phyloP scores from a whole-genome alignment of 805 yeast genomes.

The Torulaspora maleeae region DNA sequence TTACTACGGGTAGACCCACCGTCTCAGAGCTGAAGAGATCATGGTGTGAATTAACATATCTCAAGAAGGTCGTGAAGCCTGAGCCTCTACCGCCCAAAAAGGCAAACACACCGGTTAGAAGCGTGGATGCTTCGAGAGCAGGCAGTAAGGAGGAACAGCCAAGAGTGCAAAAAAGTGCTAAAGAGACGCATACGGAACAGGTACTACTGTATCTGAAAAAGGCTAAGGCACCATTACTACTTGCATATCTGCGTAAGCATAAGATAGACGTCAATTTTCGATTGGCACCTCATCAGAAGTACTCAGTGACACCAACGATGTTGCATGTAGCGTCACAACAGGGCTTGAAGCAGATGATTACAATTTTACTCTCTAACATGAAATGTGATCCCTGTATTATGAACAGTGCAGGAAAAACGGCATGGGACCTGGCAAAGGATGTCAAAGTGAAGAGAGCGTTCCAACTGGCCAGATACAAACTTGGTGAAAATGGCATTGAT shows the following conservation, averaged over 20 bases:
- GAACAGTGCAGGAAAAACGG: slow-evolving; percentile 54
- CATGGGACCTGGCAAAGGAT: slow-evolving; percentile 61
- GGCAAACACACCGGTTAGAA: slow-evolving; percentile 20
- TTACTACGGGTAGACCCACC: slow-evolving; percentile 86
- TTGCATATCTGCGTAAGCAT: slow-evolving; percentile 56
- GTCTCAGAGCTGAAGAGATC: slow-evolving; percentile 72
- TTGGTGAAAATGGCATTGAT: slow-evolving; percentile 67
- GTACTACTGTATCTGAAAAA: slow-evolving; percentile 57
- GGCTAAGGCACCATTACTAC: slow-evolving; percentile 70
- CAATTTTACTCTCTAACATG: slow-evolving; percentile 52
- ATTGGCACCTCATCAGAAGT: slow-evolving; percentile 53
- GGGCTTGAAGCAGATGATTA: slow-evolving; percentile 62
- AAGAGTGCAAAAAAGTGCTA: slow-evolving; percentile 27
- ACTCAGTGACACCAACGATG: slow-evolving; percentile 59
- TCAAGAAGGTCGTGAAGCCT: slow-evolving; percentile 54
- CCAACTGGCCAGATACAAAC: slow-evolving; percentile 57
- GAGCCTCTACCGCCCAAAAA: slow-evolving; percentile 37
- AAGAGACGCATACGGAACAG: slow-evolving; percentile 54
- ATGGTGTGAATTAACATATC: slow-evolving; percentile 72
- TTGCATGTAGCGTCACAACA: slow-evolving; percentile 73
- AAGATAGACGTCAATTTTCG: slow-evolving; percentile 48
- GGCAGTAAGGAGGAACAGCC: slow-evolving; percentile 8
- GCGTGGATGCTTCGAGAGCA: slow-evolving; percentile 4
- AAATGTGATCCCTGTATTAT: slow-evolving; percentile 64
- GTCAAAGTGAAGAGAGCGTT: slow-evolving; percentile 49